Evolutionary conservation across 495 filamentous ascomycete species (phyloP).

Genomic region (Aeminium ludgeri): DNA sequence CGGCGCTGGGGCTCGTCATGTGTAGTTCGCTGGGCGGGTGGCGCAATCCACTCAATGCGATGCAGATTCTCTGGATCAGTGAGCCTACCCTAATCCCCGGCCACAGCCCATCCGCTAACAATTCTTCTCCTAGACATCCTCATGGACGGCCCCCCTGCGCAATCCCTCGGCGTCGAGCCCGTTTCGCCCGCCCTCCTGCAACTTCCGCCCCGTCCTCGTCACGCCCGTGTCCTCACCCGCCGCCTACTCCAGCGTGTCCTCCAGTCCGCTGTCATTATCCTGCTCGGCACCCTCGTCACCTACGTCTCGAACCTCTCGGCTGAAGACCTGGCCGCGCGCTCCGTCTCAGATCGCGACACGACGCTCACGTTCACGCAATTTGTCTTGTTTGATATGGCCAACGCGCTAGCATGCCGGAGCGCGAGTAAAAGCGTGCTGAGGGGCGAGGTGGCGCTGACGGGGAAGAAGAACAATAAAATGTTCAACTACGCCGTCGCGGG

Average conservation of each 20-base stretch:
- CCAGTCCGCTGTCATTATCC: slow-evolving; percentile 76
- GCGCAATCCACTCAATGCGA: slow-evolving; percentile 87
- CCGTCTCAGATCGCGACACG: slow-evolving; percentile 78
- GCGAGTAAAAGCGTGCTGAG: slow-evolving; percentile 75
- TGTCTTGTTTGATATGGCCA: slow-evolving; percentile 98
- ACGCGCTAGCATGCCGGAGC: slow-evolving; percentile 81
- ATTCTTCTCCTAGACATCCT: slow-evolving; percentile 64
- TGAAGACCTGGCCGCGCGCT: slow-evolving; percentile 36
- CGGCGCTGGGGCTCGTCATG: slow-evolving; percentile 78
- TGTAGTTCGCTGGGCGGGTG: slow-evolving; percentile 82
- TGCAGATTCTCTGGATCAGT: slow-evolving; percentile 99
- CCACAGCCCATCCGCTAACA: slow-evolving; percentile 11
- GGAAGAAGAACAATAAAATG: slow-evolving; percentile 73
- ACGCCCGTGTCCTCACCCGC: slow-evolving; percentile 72
- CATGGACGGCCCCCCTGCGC: slow-evolving; percentile 95
- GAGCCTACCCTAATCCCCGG: slow-evolving; percentile 26
- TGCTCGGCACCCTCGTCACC: slow-evolving; percentile 75
- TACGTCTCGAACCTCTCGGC: slow-evolving; percentile 79
- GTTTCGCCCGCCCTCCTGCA: slow-evolving; percentile 92
- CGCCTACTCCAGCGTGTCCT: slow-evolving; percentile 67
- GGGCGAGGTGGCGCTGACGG: slow-evolving; percentile 66
- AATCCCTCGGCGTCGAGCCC: slow-evolving; percentile 89
- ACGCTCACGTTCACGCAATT: slow-evolving; percentile 99
- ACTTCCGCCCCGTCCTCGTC: slow-evolving; percentile 67
- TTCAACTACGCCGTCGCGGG: slow-evolving; percentile 89